phyloP scores from a whole-genome alignment of 108 stramenopile genomes.

The Poteriospumella lacustris region DNA sequence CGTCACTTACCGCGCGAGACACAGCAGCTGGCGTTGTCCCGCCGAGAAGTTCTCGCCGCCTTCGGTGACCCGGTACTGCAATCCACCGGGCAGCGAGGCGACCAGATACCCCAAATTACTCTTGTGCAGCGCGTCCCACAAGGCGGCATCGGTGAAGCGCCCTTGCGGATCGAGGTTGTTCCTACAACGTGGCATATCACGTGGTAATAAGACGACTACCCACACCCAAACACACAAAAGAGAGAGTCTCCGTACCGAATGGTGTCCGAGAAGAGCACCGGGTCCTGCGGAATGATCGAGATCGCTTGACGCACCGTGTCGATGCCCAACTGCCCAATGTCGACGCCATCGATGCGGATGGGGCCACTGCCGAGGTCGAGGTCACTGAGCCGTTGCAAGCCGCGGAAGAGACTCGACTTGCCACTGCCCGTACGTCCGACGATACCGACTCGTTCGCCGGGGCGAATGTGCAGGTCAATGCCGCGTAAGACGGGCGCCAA shows the following conservation, averaged over 20 bases:
- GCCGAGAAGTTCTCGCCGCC: neutral
- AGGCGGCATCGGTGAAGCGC: neutral
- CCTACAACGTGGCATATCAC: too few relatives aligned
- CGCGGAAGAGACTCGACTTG: conserved; percentile 78
- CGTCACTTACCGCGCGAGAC: conserved; percentile 1
- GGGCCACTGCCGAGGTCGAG: conserved; percentile 43
- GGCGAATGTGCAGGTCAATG: conserved; percentile 11
- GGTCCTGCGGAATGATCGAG: conserved; percentile 45
- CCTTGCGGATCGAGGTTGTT: too few relatives aligned
- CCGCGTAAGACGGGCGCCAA: conserved; percentile 33
- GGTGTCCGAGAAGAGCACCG: conserved; percentile 14
- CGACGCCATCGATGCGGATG: conserved; percentile 70
- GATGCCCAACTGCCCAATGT: conserved; percentile 45
- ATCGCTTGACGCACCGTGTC: conserved; percentile 21
- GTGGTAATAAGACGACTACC: too few relatives aligned
- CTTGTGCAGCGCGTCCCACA: neutral
- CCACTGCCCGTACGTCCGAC: conserved; percentile 66
- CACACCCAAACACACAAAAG: too few relatives aligned
- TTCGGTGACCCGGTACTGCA: neutral
- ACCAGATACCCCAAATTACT: neutral
- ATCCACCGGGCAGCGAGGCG: neutral
- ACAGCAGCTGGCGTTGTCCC: conserved; percentile 15
- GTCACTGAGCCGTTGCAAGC: conserved; percentile 58
- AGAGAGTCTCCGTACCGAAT: neutral
- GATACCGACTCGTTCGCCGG: conserved; percentile 34